phyloP scores from a whole-genome alignment of 1,284 basidiomycete genomes.

The Cutaneotrichosporon sp. region DNA sequence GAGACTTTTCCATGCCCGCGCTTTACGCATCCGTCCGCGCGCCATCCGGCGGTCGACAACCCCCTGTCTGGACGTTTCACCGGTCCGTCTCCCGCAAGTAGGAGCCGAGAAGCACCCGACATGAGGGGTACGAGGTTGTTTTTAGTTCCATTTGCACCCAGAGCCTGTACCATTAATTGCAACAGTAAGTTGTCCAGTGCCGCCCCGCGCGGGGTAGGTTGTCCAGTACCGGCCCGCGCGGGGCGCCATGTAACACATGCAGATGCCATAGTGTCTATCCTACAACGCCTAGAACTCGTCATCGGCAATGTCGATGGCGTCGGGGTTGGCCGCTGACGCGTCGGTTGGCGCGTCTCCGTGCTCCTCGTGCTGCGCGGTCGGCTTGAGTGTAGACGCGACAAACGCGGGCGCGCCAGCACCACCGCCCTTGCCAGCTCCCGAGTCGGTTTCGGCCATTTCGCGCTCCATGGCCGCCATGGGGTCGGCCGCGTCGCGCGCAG shows the following conservation, averaged over 20 bases:
- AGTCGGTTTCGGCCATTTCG: constrained; percentile 64
- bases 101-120: too few relatives aligned
- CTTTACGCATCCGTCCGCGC: too few relatives aligned
- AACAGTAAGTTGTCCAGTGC: too few relatives aligned
- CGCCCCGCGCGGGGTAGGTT: too few relatives aligned
- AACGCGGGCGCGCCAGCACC: constrained; percentile 55
- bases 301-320: constrained; percentile 46
- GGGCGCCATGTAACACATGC: not conserved
- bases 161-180: too few relatives aligned
- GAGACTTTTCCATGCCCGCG: too few relatives aligned
- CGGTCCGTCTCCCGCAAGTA: too few relatives aligned
- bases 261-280: not conserved
- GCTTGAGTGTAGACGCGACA: constrained; percentile 55
- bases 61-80: too few relatives aligned
- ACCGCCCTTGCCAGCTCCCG: constrained; percentile 43
- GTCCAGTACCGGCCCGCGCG: too few relatives aligned
- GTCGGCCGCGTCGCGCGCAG: constrained; percentile 50
- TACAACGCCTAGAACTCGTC: constrained; percentile 35
- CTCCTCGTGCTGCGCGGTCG: constrained; percentile 28
- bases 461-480: constrained; percentile 56
- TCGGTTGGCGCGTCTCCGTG: constrained; percentile 18
- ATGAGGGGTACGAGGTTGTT: too few relatives aligned
- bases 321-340: constrained; percentile 38
- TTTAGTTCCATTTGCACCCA: too few relatives aligned
- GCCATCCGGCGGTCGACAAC: too few relatives aligned